Conservation (phyloP, 192 early-diverging fungal genomes). For the Phycomyces blakesleeanus region DNA sequence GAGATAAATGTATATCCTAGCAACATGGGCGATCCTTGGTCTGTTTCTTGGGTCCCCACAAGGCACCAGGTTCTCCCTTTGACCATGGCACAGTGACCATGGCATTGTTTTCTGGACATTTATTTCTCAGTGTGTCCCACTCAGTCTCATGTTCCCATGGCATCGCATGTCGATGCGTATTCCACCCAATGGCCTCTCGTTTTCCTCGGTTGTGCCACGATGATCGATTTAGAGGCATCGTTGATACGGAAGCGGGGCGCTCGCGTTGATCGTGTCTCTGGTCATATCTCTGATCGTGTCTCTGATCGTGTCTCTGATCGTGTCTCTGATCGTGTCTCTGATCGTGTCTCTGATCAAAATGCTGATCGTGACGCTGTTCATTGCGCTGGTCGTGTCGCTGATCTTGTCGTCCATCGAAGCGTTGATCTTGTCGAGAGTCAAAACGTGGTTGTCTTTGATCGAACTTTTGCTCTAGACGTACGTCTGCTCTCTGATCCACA, state of each 20-base stretch:
- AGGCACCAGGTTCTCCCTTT: neutral
- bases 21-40: neutral
- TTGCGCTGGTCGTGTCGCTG: neutral
- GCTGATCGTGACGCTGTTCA: conserved; percentile 9
- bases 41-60: neutral
- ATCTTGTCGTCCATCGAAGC: neutral
- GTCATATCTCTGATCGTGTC: neutral
- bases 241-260: neutral
- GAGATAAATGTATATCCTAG: neutral
- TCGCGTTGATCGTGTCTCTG: conserved; percentile 12
- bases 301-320: neutral
- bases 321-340: neutral
- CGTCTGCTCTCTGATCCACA: neutral
- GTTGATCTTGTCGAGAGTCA: neutral
- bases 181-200: conserved; percentile 27
- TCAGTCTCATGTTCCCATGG: neutral
- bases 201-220: conserved; percentile 2
- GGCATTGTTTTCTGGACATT: neutral
- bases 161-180: conserved; percentile 12
- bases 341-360: neutral
- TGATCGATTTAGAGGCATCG: neutral
- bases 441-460: neutral
- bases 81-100: neutral
- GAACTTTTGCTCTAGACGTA: neutral
- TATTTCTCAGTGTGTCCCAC: neutral